These are phyloP conservation scores for Ceratocystiopsis minuta DNA, from an alignment of 2,329 filamentous ascomycete genomes.

Conservation along the genomic window DNA sequence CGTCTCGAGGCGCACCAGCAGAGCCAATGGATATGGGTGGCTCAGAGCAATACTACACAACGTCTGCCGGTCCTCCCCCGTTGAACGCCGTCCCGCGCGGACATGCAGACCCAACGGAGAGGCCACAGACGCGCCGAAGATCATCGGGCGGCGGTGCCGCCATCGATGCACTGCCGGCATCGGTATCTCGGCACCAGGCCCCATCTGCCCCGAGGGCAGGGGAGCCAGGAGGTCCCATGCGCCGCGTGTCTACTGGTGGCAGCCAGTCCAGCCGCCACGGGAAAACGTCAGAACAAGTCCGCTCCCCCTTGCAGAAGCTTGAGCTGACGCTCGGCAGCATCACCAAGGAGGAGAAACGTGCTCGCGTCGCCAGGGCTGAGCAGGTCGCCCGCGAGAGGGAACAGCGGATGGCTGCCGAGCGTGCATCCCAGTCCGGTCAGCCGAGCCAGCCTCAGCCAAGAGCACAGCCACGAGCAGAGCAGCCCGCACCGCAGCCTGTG, in stretches of 20 bases:
- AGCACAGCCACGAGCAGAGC: background rate
- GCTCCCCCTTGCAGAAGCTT: slow-evolving; percentile 82
- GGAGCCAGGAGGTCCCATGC: background rate
- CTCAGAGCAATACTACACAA: slow-evolving; percentile 17
- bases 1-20: slow-evolving; percentile 3
- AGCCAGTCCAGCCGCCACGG: slow-evolving; percentile 21
- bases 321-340: slow-evolving; percentile 82
- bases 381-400: slow-evolving; percentile 47
- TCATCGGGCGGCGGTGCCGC: slow-evolving; percentile 3
- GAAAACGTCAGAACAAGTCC: slow-evolving; percentile 55
- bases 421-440: no score
- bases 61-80: slow-evolving; percentile 2
- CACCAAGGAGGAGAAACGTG: slow-evolving; percentile 88
- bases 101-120: slow-evolving; percentile 10
- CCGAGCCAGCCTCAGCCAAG: background rate
- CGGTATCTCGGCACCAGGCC: background rate
- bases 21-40: slow-evolving; percentile 6
- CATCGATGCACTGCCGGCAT: background rate
- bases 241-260: slow-evolving; percentile 5
- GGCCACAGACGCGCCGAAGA: slow-evolving; percentile 10
- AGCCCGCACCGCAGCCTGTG: background rate
- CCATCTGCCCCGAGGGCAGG: background rate
- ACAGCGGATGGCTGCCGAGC: background rate
- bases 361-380: slow-evolving; percentile 69
- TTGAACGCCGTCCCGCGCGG: no score